A percentile compares a stretch with the other conserved stretches of the same genome.
These are phyloP conservation scores for Colletotrichum aenigma DNA, from an alignment of 2,329 filamentous ascomycete genomes.

Conservation along the genomic window DNA sequence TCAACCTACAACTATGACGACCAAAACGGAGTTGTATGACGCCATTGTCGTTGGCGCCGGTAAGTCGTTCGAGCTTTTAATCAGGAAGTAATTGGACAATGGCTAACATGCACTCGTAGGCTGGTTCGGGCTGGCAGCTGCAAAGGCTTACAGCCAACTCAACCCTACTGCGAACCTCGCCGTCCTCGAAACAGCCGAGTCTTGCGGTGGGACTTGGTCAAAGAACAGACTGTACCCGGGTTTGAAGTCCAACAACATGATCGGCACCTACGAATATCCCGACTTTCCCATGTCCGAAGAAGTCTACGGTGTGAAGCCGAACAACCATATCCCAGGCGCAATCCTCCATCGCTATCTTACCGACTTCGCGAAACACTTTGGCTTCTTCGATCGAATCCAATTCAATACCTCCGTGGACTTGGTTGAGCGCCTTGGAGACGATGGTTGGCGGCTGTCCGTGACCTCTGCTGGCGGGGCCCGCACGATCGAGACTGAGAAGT, in stretches of 20 bases:
- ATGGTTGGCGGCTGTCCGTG: not conserved
- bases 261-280: constrained; percentile 66
- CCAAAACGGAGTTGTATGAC: not conserved
- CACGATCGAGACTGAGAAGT: constrained; percentile 34
- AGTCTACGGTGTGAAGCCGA: constrained; percentile 41
- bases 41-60: constrained; percentile 17
- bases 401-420: constrained; percentile 55
- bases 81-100: constrained; percentile 24
- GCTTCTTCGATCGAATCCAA: constrained; percentile 49
- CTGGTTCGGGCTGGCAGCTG: constrained; percentile 55
- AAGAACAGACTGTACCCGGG: constrained; percentile 62
- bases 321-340: constrained; percentile 38
- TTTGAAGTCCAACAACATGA: constrained; percentile 67
- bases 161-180: constrained; percentile 49
- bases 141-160: constrained; percentile 56
- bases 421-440: constrained; percentile 26
- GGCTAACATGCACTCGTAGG: constrained; percentile 22
- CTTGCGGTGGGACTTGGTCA: constrained; percentile 66
- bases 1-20: not conserved
- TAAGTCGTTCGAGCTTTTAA: not conserved
- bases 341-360: constrained; percentile 41
- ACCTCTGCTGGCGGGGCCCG: not conserved
- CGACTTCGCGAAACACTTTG: constrained; percentile 47
- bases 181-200: constrained; percentile 53
- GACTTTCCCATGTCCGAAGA: constrained; percentile 64